Evolutionary conservation across 148 eudicot species (phyloP).

Genomic region (Amaranthus cruentus): DNA sequence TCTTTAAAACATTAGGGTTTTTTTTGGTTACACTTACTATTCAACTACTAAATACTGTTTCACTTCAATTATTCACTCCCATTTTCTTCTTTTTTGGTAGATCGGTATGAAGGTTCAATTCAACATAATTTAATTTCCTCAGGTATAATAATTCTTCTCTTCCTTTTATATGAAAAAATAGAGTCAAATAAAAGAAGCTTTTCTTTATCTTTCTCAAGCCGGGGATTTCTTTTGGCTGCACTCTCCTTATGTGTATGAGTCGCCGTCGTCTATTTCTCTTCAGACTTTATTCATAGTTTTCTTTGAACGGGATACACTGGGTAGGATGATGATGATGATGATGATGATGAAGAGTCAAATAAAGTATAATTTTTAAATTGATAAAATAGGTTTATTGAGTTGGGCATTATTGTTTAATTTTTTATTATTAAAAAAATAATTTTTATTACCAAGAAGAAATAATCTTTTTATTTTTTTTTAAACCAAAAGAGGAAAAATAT

Average conservation of each 20-base stretch:
- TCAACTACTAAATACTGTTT: neutral
- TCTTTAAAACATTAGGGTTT: constrained; percentile 31
- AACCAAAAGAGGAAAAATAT: constrained; percentile 22
- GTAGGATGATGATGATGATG: too few relatives aligned
- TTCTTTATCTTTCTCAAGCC: too few relatives aligned
- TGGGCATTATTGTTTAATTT: neutral
- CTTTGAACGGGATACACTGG: too few relatives aligned
- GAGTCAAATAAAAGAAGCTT: too few relatives aligned
- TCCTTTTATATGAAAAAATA: neutral
- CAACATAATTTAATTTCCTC: neutral
- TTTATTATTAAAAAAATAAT: neutral
- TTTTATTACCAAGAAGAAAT: constrained; percentile 21
- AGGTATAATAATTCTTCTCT: constrained; percentile 12
- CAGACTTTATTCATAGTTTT: too few relatives aligned
- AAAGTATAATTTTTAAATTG: neutral
- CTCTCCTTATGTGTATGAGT: neutral
- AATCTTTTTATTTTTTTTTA: neutral
- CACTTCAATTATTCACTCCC: neutral
- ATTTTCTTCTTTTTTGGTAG: constrained; percentile 5
- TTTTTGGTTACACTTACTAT: neutral
- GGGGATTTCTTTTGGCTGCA: too few relatives aligned
- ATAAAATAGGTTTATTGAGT: too few relatives aligned
- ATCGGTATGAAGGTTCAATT: constrained; percentile 19
- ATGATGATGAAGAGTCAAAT: too few relatives aligned
- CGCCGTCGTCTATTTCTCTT: too few relatives aligned